Conservation (phyloP, 257 asterid genomes). For the Leonotis leonurus region DNA sequence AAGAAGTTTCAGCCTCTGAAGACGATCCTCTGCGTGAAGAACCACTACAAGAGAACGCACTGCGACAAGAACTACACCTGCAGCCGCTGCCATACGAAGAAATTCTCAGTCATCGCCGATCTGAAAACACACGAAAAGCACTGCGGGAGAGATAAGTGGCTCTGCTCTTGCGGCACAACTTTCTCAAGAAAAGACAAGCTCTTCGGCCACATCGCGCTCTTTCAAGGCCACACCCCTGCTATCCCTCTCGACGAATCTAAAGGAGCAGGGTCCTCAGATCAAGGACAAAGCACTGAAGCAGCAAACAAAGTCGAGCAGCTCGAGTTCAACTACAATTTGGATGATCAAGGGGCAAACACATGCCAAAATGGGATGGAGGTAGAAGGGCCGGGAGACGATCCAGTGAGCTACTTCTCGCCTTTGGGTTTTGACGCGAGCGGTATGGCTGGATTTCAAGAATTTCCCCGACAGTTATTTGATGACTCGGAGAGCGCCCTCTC, state of each 20-base stretch:
- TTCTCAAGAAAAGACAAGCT: slow-evolving; percentile 96
- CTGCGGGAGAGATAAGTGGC: slow-evolving; percentile 96
- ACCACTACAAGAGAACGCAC: slow-evolving; percentile 94
- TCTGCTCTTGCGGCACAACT: slow-evolving; percentile 95
- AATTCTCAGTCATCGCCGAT: slow-evolving; percentile 89
- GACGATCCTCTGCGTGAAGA: slow-evolving; percentile 82
- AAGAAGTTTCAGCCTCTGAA: slow-evolving; percentile 85
- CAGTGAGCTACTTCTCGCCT: slow-evolving; percentile 47
- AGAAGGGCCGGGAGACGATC: slow-evolving; percentile 35
- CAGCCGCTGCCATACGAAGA: slow-evolving; percentile 83
- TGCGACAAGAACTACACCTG: slow-evolving; percentile 92
- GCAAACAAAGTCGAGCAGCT: slow-evolving; percentile 28
- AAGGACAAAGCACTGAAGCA: slow-evolving; percentile 36
- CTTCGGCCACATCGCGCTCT: slow-evolving; percentile 80
- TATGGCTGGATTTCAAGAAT: slow-evolving; percentile 50
- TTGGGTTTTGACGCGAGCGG: slow-evolving; percentile 48
- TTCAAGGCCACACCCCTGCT: slow-evolving; percentile 96
- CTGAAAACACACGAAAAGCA: slow-evolving; percentile 94
- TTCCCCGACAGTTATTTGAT: slow-evolving; percentile 62
- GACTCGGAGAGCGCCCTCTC: slow-evolving; percentile 61
- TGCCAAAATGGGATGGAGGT: slow-evolving; percentile 34
- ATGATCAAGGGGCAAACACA: slow-evolving; percentile 19
- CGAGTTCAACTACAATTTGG: slow-evolving; percentile 33
- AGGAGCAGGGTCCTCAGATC: slow-evolving; percentile 34
- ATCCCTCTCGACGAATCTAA: slow-evolving; percentile 55